A percentile compares a stretch with the other conserved stretches of the same genome.
Evolutionary conservation across 306 rosid genomes (phyloP).

Genomic region (Cicer chorassanicum): DNA sequence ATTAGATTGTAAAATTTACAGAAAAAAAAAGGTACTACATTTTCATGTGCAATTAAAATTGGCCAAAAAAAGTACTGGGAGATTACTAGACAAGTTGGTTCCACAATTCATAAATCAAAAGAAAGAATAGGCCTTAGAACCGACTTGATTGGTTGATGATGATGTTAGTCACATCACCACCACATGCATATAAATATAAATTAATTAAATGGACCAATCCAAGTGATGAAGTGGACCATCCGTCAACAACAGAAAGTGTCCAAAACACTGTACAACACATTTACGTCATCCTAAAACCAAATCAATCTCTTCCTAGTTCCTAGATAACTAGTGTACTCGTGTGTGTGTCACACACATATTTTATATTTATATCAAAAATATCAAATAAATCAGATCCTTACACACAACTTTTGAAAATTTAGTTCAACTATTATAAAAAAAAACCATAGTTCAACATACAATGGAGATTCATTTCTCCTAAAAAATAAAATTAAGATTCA

Average conservation of each 20-base stretch:
- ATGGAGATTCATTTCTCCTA: no score
- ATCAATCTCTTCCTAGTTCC: conserved; percentile 32
- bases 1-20: conserved; percentile 6
- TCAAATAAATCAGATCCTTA: no score
- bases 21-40: background rate
- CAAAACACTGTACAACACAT: conserved; percentile 1
- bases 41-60: conserved; percentile 28
- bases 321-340: conserved; percentile 16
- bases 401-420: no score
- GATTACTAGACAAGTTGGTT: conserved; percentile 28
- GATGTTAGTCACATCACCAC: conserved; percentile 42
- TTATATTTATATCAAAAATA: background rate
- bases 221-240: conserved; percentile 44
- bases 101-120: background rate
- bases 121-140: conserved; percentile 28
- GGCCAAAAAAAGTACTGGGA: conserved; percentile 17
- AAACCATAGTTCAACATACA: no score
- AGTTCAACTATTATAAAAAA: no score
- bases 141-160: conserved; percentile 42
- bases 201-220: conserved; percentile 33
- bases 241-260: conserved; percentile 23
- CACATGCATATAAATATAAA: conserved; percentile 39
- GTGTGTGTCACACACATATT: background rate
- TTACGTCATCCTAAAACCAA: conserved; percentile 51
- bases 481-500: no score